Evolutionary conservation across 768 basidiomycete species (phyloP), one percentile per base, ranked within the genome.

Genomic region (Rickenella mellea): DNA sequence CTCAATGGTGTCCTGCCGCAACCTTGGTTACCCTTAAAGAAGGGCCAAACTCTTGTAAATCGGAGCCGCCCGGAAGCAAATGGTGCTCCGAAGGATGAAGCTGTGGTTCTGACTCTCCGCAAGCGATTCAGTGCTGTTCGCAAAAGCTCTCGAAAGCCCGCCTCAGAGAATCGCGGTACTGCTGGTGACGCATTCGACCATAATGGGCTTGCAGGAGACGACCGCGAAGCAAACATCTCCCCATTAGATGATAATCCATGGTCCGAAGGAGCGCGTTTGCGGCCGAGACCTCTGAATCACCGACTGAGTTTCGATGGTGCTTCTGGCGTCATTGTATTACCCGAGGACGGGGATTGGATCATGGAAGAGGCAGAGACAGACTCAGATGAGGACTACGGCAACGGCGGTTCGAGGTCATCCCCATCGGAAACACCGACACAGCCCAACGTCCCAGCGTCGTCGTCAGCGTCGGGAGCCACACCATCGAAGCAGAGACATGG

Each of bases 1-100:
- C 71, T 98, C 17, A 89, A 83, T n/a, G 94, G 94, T 2, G 75
- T 86, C 4, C 74, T 98, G 0, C 94, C 94, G 2, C 79, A 83
- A 44, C 93, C 94, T 0, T 98, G 94, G 94, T 73, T 97, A 3
- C 93, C 93, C 1, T 64, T 91, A 40, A 89, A 87, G 65, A 87
- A 81, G 54, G 83, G 80, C 0, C 83, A 90, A 54, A 74, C 74
- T 0, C 70, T 85, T 2, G 77, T 80, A 17, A 90, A 89, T 49
- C 36, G 44, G 17, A 64, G 68, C 24, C 62, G 71, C 41, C 57
- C 66, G 35, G 33, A 51, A 41, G 63, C 63, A 26, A 53, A 64
- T 17, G 55, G 70, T 9, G 53, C 60, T 29, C 58, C 62, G 4
- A 52, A 58, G 1, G 61, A 67, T 27, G 69, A 74, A 37, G 81